These are phyloP conservation scores for Nakazawaea ishiwadae DNA, from an alignment of 805 yeast species.

Conservation along the genomic window DNA sequence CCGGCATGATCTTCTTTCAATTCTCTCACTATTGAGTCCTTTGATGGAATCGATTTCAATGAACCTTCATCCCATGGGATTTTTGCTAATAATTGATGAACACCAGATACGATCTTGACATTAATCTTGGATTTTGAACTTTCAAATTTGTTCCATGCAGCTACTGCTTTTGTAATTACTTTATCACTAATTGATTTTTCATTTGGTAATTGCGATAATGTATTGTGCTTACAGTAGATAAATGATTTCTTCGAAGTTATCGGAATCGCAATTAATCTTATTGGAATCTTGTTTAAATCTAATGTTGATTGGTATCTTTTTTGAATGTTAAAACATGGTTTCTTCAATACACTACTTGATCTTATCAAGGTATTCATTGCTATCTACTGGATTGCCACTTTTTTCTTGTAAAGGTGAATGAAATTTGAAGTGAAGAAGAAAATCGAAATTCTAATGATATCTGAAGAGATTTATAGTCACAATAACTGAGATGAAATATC, in stretches of 20 bases:
- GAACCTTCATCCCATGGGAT: conserved; percentile 81
- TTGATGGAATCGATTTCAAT: conserved; percentile 71
- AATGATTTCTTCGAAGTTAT: conserved; percentile 57
- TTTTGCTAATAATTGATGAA: conserved; percentile 49
- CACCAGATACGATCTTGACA: conserved; percentile 48
- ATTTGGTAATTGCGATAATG: conserved; percentile 21
- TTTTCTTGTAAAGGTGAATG: no score
- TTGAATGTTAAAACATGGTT: no score
- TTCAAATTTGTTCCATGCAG: conserved; percentile 60
- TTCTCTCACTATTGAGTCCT: conserved; percentile 49
- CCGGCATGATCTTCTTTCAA: conserved; percentile 25
- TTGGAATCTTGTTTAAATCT: conserved; percentile 30
- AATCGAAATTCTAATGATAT: no score
- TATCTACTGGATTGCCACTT: no score
- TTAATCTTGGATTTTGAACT: conserved; percentile 54
- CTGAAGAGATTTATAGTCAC: no score
- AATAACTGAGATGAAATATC: no score
- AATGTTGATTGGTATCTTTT: conserved; percentile 5
- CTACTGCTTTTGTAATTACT: conserved; percentile 43
- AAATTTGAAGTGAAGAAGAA: no score
- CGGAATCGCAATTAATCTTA: conserved; percentile 69
- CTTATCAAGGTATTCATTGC: no score
- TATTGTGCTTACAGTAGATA: conserved; percentile 61
- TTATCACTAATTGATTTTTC: conserved; percentile 32
- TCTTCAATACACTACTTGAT: no score